A percentile compares a stretch with the other conserved stretches of the same genome.
Evolutionary conservation across 441 rosid species (phyloP).

Genomic region (Populus hybrid): DNA sequence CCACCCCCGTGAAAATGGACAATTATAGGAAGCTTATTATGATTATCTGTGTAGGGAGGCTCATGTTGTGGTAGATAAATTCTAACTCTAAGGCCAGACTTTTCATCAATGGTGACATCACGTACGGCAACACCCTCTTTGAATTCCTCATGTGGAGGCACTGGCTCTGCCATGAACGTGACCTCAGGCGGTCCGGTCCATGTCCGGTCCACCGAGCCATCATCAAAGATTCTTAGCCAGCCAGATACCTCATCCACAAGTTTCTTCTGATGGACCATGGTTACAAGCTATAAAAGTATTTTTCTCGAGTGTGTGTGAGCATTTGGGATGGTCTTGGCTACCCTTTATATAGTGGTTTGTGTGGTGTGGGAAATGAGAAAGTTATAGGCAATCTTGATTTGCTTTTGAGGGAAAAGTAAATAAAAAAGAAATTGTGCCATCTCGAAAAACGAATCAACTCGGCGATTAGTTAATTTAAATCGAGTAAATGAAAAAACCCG

Average conservation of each 20-base stretch:
- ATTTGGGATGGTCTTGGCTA: neutral
- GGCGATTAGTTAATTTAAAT: too few species aligned
- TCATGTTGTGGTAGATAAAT: slow-evolving; percentile 37
- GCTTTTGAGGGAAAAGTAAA: neutral
- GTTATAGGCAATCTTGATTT: neutral
- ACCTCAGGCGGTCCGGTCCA: slow-evolving; percentile 62
- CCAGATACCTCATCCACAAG: slow-evolving; percentile 55
- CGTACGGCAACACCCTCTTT: slow-evolving; percentile 43
- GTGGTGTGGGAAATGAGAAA: neutral
- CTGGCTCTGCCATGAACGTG: slow-evolving; percentile 54
- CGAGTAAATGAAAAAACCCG: too few species aligned
- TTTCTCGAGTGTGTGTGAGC: neutral
- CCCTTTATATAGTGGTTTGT: neutral
- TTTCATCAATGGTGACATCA: slow-evolving; percentile 34
- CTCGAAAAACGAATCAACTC: too few species aligned
- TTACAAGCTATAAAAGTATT: neutral
- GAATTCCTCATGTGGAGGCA: slow-evolving; percentile 44
- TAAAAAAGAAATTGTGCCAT: neutral
- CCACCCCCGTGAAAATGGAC: slow-evolving; percentile 72
- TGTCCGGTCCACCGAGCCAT: slow-evolving; percentile 54
- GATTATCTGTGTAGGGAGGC: neutral
- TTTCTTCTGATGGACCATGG: slow-evolving; percentile 26
- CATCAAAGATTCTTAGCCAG: slow-evolving; percentile 52
- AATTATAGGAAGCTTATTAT: slow-evolving; percentile 39
- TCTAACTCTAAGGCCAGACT: slow-evolving; percentile 35